Evolutionary conservation across 1,284 basidiomycete species (phyloP), one percentile per base, ranked within the genome.

Genomic region (Golubevia pallescens): DNA sequence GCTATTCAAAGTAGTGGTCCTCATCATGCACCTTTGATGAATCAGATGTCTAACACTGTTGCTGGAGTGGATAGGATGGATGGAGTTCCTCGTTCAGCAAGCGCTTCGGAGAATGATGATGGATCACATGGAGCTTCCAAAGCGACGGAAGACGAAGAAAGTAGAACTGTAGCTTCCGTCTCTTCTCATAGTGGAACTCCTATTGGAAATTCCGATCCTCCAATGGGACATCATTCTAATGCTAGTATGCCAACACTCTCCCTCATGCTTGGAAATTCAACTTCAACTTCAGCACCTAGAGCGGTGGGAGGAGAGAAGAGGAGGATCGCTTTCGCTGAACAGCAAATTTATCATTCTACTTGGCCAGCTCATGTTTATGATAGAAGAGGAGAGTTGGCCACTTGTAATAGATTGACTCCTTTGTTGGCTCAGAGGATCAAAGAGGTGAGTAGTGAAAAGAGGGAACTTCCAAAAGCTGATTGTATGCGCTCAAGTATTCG

Each of bases 371-470:
- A 89, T 54, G 92, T 95, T 64, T 99, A 99, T 86, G 96, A 99
- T 86, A 89, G 96, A 62, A 89, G 95, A 70, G 95, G 93, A 77
- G 96, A 97, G 86, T 94, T 94, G 28, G 95, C 95, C 57, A 98
- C 96, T 20, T 97, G 95, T 91, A 97, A 95, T 87, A 90, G 93
- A 38, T 87, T 99, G 77, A 99, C 96, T 61, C 96, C 96, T 57
- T 91, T 92, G 69, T 88, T 98, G 77, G 96, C 96, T 56, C 93
- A 97, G 88, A 89, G 92, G 72, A 97, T 97, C 87, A 97, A 97
- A 89, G 93, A 95, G 87, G 79, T 79, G 69, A 38, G 34, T 48
- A 48, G 13, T 10, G 8, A 16, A 48, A 16, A 48, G 42, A 48
- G 42, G 16, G 42, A 48, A 16, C 28, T 28, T 28, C 28, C 28